Evolutionary conservation across 2,329 filamentous ascomycete species (phyloP).

Genomic region (Escovopsis sp.): DNA sequence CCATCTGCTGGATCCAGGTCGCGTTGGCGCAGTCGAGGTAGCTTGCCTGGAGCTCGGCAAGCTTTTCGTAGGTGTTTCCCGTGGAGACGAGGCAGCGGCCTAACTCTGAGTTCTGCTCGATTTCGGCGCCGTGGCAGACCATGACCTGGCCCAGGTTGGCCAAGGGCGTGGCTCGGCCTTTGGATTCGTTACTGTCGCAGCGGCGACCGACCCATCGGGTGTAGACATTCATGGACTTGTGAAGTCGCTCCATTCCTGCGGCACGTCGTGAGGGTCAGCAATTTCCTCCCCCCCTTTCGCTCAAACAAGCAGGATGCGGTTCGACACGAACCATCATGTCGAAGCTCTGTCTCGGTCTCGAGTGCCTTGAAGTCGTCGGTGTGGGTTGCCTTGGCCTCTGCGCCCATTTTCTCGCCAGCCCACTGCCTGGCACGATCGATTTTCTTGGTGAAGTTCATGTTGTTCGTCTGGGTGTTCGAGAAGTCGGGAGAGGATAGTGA

Average conservation of each 20-base stretch:
- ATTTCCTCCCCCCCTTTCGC: neutral
- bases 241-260: conserved; percentile 76
- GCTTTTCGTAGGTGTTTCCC: conserved; percentile 76
- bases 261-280: neutral
- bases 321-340: conserved; percentile 59
- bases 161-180: conserved; percentile 71
- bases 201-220: conserved; percentile 78
- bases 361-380: conserved; percentile 85
- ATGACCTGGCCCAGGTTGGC: conserved; percentile 72
- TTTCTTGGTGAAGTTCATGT: conserved; percentile 59
- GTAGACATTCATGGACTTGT: conserved; percentile 73
- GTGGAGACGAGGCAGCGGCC: conserved; percentile 67
- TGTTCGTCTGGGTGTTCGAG: conserved; percentile 7
- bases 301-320: neutral
- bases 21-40: conserved; percentile 66
- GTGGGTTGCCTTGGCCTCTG: conserved; percentile 71
- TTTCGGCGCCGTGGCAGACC: conserved; percentile 82
- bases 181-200: conserved; percentile 65
- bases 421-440: conserved; percentile 95
- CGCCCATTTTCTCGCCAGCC: conserved; percentile 93
- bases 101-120: conserved; percentile 80
- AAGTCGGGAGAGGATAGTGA: neutral
- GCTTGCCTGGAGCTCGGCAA: conserved; percentile 72
- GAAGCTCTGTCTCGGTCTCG: conserved; percentile 78
- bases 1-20: conserved; percentile 82